phyloP scores from a whole-genome alignment of 2,329 filamentous ascomycete genomes.

The Microsporum ferrugineum region DNA sequence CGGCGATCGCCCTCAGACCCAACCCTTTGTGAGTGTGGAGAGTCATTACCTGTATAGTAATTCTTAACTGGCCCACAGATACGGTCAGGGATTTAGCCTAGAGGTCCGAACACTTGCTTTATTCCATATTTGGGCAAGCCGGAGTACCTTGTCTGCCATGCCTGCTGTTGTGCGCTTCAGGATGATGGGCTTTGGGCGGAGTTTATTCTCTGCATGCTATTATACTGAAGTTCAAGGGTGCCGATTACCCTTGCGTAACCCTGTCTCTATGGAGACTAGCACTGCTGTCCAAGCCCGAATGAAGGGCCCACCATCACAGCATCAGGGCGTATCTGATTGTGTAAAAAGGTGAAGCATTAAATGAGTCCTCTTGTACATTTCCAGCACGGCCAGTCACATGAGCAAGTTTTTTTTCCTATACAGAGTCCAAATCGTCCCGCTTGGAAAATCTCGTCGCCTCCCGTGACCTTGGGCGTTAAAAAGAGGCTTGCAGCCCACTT shows the following conservation, averaged over 20 bases:
- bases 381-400: not conserved
- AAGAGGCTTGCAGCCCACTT: not conserved
- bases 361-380: not conserved
- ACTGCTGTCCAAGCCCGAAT: not conserved
- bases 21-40: not conserved
- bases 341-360: not conserved
- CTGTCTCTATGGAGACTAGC: not conserved
- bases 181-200: not conserved
- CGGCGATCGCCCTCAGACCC: slow-evolving; percentile 1
- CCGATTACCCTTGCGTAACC: not conserved
- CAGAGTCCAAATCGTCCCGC: not conserved
- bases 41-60: not conserved
- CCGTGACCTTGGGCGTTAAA: not conserved
- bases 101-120: not conserved
- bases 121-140: slow-evolving; percentile 3
- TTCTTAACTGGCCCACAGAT: not conserved
- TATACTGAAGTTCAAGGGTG: not conserved
- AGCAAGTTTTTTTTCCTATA: not conserved
- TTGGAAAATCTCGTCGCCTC: not conserved
- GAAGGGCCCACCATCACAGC: not conserved
- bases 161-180: not conserved
- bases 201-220: not conserved
- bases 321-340: not conserved
- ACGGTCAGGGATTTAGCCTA: not conserved
- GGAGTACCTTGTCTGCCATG: slow-evolving; percentile 3